Evolutionary conservation across 2,329 filamentous ascomycete genomes (phyloP).

Genomic region (Botrytis deweyae): DNA sequence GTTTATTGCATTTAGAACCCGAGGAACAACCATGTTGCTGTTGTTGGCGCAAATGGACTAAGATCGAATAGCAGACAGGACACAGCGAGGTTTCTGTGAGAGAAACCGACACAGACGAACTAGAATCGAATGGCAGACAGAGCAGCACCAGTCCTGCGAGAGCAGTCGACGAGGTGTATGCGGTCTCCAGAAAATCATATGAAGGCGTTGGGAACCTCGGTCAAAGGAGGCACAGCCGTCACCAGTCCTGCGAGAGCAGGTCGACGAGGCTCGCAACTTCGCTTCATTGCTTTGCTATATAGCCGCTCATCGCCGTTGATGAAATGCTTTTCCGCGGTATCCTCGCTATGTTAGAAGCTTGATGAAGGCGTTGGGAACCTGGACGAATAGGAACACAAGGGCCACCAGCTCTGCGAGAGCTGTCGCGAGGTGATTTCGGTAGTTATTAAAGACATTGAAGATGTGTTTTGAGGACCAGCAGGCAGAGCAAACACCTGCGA

Average conservation of each 20-base stretch:
- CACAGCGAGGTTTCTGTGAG: background rate
- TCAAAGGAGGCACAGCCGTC: background rate
- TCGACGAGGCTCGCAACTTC: background rate
- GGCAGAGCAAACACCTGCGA: background rate
- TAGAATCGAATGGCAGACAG: background rate
- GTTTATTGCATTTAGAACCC: background rate
- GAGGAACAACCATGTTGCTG: background rate
- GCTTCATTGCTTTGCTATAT: background rate
- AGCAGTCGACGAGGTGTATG: background rate
- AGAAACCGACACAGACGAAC: background rate
- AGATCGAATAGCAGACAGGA: background rate
- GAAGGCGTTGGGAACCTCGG: background rate
- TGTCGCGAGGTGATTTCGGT: background rate
- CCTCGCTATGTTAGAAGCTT: background rate
- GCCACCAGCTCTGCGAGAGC: background rate
- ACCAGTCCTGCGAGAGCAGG: background rate
- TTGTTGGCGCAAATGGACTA: background rate
- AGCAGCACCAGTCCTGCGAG: background rate
- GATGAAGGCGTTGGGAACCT: background rate
- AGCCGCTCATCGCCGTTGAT: background rate
- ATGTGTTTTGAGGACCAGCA: too few species aligned
- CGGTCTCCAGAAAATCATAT: background rate
- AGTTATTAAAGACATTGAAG: too few species aligned
- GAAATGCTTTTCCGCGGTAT: too few species aligned
- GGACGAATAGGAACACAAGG: background rate